Evolutionary conservation across 2,329 filamentous ascomycete species (phyloP), one percentile per base, ranked within the genome.

Genomic region (Nemania sp.): DNA sequence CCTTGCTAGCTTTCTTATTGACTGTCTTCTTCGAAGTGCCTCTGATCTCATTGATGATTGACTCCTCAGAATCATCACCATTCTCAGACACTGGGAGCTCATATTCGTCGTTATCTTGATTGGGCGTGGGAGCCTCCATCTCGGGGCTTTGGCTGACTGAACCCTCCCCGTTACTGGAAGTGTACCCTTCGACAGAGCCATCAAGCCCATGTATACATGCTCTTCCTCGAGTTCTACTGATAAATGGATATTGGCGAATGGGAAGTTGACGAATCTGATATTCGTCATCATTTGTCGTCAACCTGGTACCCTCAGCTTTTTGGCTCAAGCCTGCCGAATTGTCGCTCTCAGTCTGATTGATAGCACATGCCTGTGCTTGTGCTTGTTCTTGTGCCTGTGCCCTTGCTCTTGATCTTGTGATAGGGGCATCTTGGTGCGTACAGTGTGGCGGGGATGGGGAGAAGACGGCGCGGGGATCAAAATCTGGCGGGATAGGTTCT

Each of bases 401-500:
- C 29, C 21, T 60, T 48, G 52, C 50, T 48, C 50, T 56, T 15
- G 53, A 40, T 52, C 49, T 54, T 5, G 56, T 59, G 29, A 55
- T 5, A 10, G 48, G 51, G 3, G 21, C 37, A 32, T 37, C 29
- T 17, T 17, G 45, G 25, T 17, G n/a, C 39, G 5, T 21, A 5
- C 3, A 6, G 18, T 51, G n/a, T 21, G 56, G 45, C 1, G 62
- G 45, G 6, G 56, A 62, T 20, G 50, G 34, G 32, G 4, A 39
- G 21, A 54, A 49, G 2, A 17, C 2, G 32, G 37, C 20, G 10
- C 5, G 20, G 17, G 7, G 17, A n/a, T 59, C 52, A 9, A 59
- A 54, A n/a, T 59, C 53, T 54, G 34, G 3, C 20, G 59, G 62
- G 10, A 59, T 5, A 39, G 62, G 62, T 37, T 54, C 45, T 21